phyloP scores from a whole-genome alignment of 768 basidiomycete genomes.

The Tylopilus balloui region DNA sequence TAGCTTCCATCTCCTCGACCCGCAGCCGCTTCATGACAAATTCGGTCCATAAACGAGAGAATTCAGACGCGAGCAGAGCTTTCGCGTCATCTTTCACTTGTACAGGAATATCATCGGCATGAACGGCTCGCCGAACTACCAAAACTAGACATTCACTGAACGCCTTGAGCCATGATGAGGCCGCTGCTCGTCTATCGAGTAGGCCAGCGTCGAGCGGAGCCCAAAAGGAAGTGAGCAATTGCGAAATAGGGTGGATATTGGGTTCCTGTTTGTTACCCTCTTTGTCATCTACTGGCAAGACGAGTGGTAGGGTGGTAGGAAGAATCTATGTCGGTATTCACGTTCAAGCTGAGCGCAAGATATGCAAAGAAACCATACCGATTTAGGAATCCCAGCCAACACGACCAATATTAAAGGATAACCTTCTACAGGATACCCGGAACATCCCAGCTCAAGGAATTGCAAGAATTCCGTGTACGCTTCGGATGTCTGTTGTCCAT shows the following conservation, averaged over 20 bases:
- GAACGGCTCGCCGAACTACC: constrained; percentile 36
- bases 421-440: constrained; percentile 70
- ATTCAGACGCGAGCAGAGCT: constrained; percentile 42
- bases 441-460: constrained; percentile 76
- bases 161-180: constrained; percentile 60
- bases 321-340: constrained; percentile 15
- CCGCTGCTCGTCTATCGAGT: constrained; percentile 19
- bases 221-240: constrained; percentile 79
- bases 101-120: constrained; percentile 1
- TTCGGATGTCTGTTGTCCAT: constrained; percentile 23
- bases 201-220: constrained; percentile 54
- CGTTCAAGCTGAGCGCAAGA: background rate
- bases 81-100: constrained; percentile 4
- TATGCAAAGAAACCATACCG: constrained; percentile 39
- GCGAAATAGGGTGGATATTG: constrained; percentile 33
- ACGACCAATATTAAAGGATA: constrained; percentile 82
- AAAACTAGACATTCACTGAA: constrained; percentile 70
- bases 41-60: constrained; percentile 47
- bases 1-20: constrained; percentile 42
- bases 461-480: constrained; percentile 72
- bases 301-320: constrained; percentile 14
- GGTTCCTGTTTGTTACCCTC: background rate
- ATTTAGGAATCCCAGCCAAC: constrained; percentile 72
- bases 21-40: constrained; percentile 42
- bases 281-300: background rate